phyloP scores from a whole-genome alignment of 371 early-diverging fungal genomes.

The Syncephalastrum contaminatum region DNA sequence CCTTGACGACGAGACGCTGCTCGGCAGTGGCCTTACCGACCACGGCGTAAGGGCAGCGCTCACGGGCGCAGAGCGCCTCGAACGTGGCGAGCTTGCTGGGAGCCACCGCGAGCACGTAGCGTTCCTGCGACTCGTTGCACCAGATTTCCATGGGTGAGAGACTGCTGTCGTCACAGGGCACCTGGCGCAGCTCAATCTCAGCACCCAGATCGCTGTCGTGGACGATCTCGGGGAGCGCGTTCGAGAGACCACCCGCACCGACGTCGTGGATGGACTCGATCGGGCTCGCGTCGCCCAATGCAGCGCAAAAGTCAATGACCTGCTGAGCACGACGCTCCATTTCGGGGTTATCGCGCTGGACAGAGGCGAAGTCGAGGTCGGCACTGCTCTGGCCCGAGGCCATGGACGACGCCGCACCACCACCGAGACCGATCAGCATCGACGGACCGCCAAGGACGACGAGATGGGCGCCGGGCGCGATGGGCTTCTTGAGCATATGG shows the following conservation, averaged over 20 bases:
- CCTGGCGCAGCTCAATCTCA: conserved; percentile 81
- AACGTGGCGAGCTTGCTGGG: conserved; percentile 69
- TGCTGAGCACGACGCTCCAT: conserved; percentile 96
- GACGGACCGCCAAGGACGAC: conserved; percentile 94
- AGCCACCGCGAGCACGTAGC: conserved; percentile 89
- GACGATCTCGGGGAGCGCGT: conserved; percentile 96
- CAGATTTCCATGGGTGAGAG: conserved; percentile 99
- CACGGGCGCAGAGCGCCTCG: conserved; percentile 79
- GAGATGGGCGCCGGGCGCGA: conserved; percentile 79
- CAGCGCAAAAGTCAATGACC: conserved; percentile 92
- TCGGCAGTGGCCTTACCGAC: conserved; percentile 91
- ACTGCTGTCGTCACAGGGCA: conserved; percentile 85
- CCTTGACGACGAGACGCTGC: conserved; percentile 78
- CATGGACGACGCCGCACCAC: conserved; percentile 97
- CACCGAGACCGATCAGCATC: conserved; percentile 97
- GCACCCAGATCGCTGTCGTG: conserved; percentile 94
- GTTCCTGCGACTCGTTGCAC: conserved; percentile 98
- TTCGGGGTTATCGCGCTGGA: conserved; percentile 97
- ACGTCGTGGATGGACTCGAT: conserved; percentile 96
- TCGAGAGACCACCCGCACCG: conserved; percentile 97
- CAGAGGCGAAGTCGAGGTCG: conserved; percentile 94
- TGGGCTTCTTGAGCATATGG: conserved; percentile 83
- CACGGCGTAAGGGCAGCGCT: conserved; percentile 90
- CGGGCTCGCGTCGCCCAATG: conserved; percentile 77
- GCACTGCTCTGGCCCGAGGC: conserved; percentile 85